These are phyloP conservation scores for Eutrema heterophyllum DNA, from an alignment of 345 rosid genomes.

Conservation along the genomic window DNA sequence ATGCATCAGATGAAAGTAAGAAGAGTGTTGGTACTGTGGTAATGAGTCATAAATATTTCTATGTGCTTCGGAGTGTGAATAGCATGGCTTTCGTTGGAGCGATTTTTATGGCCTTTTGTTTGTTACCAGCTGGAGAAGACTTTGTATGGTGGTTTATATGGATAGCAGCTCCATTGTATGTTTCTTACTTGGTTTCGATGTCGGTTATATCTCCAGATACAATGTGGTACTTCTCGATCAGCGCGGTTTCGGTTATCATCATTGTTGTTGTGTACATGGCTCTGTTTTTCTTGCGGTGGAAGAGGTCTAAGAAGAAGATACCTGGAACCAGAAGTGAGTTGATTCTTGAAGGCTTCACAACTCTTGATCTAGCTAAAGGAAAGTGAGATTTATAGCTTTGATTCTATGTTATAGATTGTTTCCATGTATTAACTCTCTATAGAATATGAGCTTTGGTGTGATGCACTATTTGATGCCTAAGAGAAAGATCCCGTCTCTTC, in stretches of 20 bases:
- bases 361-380: conserved; percentile 9
- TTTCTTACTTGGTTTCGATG: conserved; percentile 19
- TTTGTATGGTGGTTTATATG: background rate
- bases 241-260: background rate
- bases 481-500: conserved; percentile 85
- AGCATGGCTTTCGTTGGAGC: conserved; percentile 20
- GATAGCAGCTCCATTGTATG: conserved; percentile 15
- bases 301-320: conserved; percentile 16
- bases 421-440: background rate
- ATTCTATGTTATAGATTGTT: background rate
- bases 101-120: background rate
- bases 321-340: conserved; percentile 21
- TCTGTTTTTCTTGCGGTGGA: conserved; percentile 8
- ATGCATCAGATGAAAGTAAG: background rate
- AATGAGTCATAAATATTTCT: conserved; percentile 5
- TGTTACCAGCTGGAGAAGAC: conserved; percentile 26
- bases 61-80: conserved; percentile 9
- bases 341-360: conserved; percentile 23
- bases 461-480: conserved; percentile 99
- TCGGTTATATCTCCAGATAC: conserved; percentile 17
- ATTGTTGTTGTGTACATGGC: background rate
- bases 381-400: background rate
- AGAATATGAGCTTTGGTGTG: conserved; percentile 48
- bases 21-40: conserved; percentile 19
- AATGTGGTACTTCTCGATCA: background rate